A percentile compares a stretch with the other conserved stretches of the same genome.
Conservation (phyloP, 2,329 filamentous ascomycete species). For the Fusarium musae region DNA sequence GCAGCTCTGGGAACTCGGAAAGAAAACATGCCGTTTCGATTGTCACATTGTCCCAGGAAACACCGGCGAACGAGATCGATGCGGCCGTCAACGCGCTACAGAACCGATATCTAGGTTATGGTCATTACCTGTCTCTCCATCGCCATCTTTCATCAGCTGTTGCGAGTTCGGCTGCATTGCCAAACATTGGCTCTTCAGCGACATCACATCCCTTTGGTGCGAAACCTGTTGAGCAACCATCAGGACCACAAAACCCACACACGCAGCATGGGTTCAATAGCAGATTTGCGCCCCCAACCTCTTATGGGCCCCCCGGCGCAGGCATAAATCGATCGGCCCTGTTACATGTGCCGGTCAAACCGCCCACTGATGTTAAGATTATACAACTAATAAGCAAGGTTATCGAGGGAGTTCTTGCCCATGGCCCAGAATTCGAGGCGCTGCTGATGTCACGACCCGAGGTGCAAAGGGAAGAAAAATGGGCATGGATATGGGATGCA, state of each 20-base stretch:
- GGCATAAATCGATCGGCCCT: slow-evolving; percentile 59
- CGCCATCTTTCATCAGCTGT: slow-evolving; percentile 83
- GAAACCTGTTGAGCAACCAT: slow-evolving; percentile 65
- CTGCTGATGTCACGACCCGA: slow-evolving; percentile 87
- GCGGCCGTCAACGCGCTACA: slow-evolving; percentile 80
- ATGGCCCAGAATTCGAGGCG: slow-evolving; percentile 90
- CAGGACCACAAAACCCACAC: slow-evolving; percentile 50
- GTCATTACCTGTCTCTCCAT: slow-evolving; percentile 83
- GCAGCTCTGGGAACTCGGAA: slow-evolving; percentile 65
- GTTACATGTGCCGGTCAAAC: slow-evolving; percentile 76
- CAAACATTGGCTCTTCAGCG: slow-evolving; percentile 51
- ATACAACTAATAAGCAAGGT: slow-evolving; percentile 89
- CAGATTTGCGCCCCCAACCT: slow-evolving; percentile 81
- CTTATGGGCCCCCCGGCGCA: slow-evolving; percentile 63
- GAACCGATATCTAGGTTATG: slow-evolving; percentile 86
- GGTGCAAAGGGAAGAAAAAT: slow-evolving; percentile 87
- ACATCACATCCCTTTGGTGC: slow-evolving; percentile 81
- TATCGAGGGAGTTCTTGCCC: slow-evolving; percentile 79
- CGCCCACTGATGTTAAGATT: slow-evolving; percentile 81
- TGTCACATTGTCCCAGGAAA: slow-evolving; percentile 82
- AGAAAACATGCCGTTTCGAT: slow-evolving; percentile 81
- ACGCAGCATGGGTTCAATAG: slow-evolving; percentile 60
- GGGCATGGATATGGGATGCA: slow-evolving; percentile 94
- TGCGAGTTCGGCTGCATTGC: slow-evolving; percentile 56
- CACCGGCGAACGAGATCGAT: slow-evolving; percentile 85